These are phyloP conservation scores for Xylaria telfairii DNA, from an alignment of 495 filamentous ascomycete species.

Conservation along the genomic window DNA sequence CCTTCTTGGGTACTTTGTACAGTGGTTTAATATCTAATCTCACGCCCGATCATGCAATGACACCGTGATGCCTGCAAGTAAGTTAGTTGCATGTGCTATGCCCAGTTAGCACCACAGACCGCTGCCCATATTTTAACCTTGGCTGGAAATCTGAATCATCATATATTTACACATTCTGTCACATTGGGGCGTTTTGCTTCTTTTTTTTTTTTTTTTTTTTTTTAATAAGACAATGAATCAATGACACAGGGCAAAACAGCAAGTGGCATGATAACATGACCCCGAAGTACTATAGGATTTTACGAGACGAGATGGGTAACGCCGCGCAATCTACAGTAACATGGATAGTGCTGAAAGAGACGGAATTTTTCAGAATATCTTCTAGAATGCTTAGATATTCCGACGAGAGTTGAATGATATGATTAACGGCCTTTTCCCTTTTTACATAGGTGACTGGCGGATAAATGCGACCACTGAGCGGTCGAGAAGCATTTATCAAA, in stretches of 20 bases:
- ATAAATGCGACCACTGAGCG: background rate
- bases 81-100: background rate
- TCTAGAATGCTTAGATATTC: too few relatives aligned
- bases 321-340: background rate
- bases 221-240: background rate
- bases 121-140: background rate
- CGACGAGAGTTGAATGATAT: background rate
- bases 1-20: too few relatives aligned
- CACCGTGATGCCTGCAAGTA: background rate
- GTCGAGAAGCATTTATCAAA: background rate
- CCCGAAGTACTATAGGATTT: conserved; percentile 8
- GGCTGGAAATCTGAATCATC: background rate
- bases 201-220: too few relatives aligned
- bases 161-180: background rate
- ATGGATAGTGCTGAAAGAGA: background rate
- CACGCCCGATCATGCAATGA: conserved; percentile 5
- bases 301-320: background rate
- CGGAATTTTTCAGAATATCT: background rate
- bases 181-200: background rate
- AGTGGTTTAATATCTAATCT: background rate
- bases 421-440: background rate
- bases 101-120: background rate
- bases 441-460: background rate
- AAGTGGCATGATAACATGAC: background rate
- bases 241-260: background rate